Evolutionary conservation across 2,329 filamentous ascomycete genomes (phyloP).

Genomic region (Cercospora zeae-maydis): DNA sequence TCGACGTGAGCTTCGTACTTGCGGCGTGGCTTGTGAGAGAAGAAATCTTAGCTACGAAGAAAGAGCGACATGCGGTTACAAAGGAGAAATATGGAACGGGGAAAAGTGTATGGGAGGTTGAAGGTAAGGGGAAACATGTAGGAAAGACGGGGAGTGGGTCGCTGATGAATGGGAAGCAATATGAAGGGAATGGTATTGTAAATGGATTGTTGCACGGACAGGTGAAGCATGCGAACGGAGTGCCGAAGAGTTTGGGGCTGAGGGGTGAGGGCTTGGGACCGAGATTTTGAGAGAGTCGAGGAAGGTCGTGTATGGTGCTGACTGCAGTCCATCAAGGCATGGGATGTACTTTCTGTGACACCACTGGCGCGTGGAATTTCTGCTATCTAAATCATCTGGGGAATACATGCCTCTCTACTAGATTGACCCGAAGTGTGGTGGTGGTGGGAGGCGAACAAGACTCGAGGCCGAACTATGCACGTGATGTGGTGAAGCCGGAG

Average conservation of each 20-base stretch:
- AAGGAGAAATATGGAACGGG: slow-evolving; percentile 14
- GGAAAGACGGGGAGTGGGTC: neutral
- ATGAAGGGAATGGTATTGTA: neutral
- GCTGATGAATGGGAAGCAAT: neutral
- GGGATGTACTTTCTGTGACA: too few relatives aligned
- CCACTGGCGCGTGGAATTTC: too few relatives aligned
- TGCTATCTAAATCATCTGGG: too few relatives aligned
- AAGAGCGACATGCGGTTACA: slow-evolving; percentile 21
- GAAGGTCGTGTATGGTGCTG: too few relatives aligned
- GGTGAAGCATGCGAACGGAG: slow-evolving; percentile 6
- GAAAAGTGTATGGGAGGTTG: slow-evolving; percentile 15
- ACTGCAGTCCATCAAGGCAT: too few relatives aligned
- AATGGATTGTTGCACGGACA: neutral
- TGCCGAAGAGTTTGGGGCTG: neutral
- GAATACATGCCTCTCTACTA: too few relatives aligned
- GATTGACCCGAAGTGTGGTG: too few relatives aligned
- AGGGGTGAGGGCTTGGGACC: neutral
- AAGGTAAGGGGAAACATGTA: neutral
- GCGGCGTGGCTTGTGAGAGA: slow-evolving; percentile 39
- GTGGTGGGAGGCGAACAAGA: too few relatives aligned
- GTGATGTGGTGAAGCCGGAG: neutral
- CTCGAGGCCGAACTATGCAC: too few relatives aligned
- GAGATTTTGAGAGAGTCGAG: too few relatives aligned
- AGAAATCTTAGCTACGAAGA: slow-evolving; percentile 35
- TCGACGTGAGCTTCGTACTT: slow-evolving; percentile 17